A percentile compares a stretch with the other conserved stretches of the same genome.
phyloP scores from a whole-genome alignment of 345 rosid species.

The Boechera stricta region DNA sequence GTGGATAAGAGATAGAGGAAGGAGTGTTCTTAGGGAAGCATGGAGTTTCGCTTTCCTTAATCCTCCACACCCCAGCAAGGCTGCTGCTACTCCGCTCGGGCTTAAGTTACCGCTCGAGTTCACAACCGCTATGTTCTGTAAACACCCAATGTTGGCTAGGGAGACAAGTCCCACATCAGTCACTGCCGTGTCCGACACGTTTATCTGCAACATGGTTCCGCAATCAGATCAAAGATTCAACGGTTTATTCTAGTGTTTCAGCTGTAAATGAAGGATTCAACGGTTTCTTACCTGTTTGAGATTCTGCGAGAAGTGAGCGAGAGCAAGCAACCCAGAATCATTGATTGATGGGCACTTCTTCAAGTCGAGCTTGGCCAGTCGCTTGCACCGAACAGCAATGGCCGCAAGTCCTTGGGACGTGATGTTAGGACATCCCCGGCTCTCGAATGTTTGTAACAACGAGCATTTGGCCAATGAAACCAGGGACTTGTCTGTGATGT shows the following conservation, averaged over 20 bases:
- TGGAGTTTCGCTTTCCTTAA: slow-evolving; percentile 56
- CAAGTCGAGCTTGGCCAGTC: slow-evolving; percentile 50
- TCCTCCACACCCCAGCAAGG: slow-evolving; percentile 51
- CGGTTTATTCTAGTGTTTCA: not conserved
- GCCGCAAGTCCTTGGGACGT: slow-evolving; percentile 52
- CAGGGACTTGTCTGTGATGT: slow-evolving; percentile 51
- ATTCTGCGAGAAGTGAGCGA: slow-evolving; percentile 51
- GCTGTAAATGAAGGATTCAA: not conserved
- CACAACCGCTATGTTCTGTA: slow-evolving; percentile 53
- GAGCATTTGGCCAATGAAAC: slow-evolving; percentile 49
- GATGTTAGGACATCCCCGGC: slow-evolving; percentile 53
- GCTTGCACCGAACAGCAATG: slow-evolving; percentile 50
- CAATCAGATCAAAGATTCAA: slow-evolving; percentile 6
- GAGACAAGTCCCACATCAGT: slow-evolving; percentile 51
- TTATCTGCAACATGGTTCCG: slow-evolving; percentile 47
- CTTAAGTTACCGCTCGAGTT: slow-evolving; percentile 45
- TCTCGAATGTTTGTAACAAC: slow-evolving; percentile 47
- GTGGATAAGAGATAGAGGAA: slow-evolving; percentile 43
- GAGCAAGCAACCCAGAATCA: slow-evolving; percentile 54
- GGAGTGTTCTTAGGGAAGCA: slow-evolving; percentile 43
- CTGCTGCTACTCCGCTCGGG: slow-evolving; percentile 57
- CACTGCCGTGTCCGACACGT: slow-evolving; percentile 55
- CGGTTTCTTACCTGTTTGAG: slow-evolving; percentile 48
- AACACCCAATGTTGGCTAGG: slow-evolving; percentile 48
- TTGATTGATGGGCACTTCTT: slow-evolving; percentile 52